phyloP scores from a whole-genome alignment of 169 alveolate species.

The Plasmodium billcollinsi region DNA sequence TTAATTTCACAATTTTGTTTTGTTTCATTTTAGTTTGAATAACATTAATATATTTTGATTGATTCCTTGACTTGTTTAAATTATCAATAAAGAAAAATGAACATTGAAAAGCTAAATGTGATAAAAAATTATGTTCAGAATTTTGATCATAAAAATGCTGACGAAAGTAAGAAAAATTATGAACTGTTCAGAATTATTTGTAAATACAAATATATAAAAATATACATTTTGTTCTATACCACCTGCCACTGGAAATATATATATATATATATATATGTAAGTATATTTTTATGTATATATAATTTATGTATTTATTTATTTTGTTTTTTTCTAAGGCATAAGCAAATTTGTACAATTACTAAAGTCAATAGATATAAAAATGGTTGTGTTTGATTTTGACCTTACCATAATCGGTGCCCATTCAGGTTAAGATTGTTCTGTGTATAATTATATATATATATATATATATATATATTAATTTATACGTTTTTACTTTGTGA shows the following conservation, averaged over 20 bases:
- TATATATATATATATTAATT: not conserved
- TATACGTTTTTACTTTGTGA: not conserved
- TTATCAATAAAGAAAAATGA: not conserved
- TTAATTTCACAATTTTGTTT: too few species aligned
- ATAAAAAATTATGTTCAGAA: conserved; percentile 15
- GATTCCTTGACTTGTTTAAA: too few species aligned
- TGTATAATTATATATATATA: not conserved
- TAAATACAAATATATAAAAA: not conserved
- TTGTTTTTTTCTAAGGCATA: conserved; percentile 20
- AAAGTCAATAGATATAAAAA: conserved; percentile 34
- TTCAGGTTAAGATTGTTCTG: conserved; percentile 19
- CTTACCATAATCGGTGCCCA: conserved; percentile 63
- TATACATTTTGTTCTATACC: not conserved
- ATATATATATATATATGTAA: conserved; percentile 4
- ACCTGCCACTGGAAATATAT: not conserved
- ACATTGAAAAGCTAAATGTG: conserved; percentile 8
- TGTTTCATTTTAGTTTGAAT: too few species aligned
- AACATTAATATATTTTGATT: too few species aligned
- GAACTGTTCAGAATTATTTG: conserved; percentile 1
- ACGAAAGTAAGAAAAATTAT: conserved; percentile 22
- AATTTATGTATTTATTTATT: not conserved
- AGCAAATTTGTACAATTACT: conserved; percentile 31
- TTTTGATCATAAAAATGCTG: conserved; percentile 29
- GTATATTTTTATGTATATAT: not conserved
- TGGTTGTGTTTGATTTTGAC: conserved; percentile 68